Conservation (phyloP, 2,329 filamentous ascomycete genomes). For the Curvularia sp. region DNA sequence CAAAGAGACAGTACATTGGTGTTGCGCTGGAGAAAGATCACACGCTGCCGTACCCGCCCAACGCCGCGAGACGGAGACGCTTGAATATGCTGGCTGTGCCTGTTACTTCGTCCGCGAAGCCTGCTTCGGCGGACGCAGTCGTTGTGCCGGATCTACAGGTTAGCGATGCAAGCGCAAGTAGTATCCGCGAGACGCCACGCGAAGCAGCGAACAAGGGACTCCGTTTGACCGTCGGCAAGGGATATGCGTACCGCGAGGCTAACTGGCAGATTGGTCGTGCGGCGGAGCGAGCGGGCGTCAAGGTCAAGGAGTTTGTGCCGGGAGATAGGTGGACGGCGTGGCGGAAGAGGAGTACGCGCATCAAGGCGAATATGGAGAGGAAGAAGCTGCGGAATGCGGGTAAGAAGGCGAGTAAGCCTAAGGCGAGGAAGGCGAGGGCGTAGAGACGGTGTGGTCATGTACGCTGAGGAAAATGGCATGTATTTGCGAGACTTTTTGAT, state of each 20-base stretch:
- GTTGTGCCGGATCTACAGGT: conserved; percentile 25
- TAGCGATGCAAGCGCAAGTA: conserved; percentile 12
- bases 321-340: conserved; percentile 70
- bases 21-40: conserved; percentile 86
- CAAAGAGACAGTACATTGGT: conserved; percentile 92
- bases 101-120: conserved; percentile 5
- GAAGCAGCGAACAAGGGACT: conserved; percentile 44
- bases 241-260: conserved; percentile 69
- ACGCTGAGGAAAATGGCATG: neutral
- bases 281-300: conserved; percentile 65
- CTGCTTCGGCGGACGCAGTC: conserved; percentile 31
- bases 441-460: neutral
- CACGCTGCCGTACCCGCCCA: conserved; percentile 75
- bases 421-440: conserved; percentile 36
- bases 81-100: conserved; percentile 72
- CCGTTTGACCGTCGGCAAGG: conserved; percentile 50
- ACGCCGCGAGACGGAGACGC: conserved; percentile 75
- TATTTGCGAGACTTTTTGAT: no score
- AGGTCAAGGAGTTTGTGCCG: conserved; percentile 62
- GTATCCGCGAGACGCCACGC: conserved; percentile 34
- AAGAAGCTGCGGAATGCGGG: conserved; percentile 60
- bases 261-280: conserved; percentile 73
- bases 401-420: conserved; percentile 43
- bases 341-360: conserved; percentile 64
- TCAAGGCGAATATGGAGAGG: conserved; percentile 61